Evolutionary conservation across 331 rosid species (phyloP), one percentile per base, ranked within the genome.

Genomic region (Malus hybrid): DNA sequence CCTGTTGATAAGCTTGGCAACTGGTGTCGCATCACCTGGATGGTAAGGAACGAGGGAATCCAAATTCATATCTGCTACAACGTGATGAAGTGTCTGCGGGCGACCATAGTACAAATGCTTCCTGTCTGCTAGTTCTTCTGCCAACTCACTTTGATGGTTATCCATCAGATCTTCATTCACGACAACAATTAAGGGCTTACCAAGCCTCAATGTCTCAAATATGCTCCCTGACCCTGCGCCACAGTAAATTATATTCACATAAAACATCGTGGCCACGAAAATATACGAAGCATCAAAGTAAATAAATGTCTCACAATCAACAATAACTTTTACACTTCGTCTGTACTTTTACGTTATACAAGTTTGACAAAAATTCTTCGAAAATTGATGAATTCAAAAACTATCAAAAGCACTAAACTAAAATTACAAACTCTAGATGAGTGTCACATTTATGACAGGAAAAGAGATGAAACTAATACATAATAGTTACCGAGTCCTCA

Each of bases 101-200:
- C 87, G 80, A 53, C 91, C 80, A 22, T 82, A 88, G 75, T 82
- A 90, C 77, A 91, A 46, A 85, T 94, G 93, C 79, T 89, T 90
- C 88, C 90, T 82, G 78, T 86, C 87, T 26, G 97, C 97, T 34
- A 94, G 93, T 82, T 92, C 97, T 81, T 90, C 97, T 19, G 93
- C 92, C 46, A 92, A 87, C 77, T 94, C 97, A 75, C 85, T 88
- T 84, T 94, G 99, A 84, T 94, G 99, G 79, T 90, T 92, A 86
- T 92, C 99, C 99, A 94, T 92, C 84, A 94, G 73, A 81, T 88
- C 96, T 84, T 94, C 93, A 68, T 92, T 94, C 52, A 94, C 95
- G 60, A 86, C 97, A 28, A 89, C 97, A 56, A 90, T 84, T 79
- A 90, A 86, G 9, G 93, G 96, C 82, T 87, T 90, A 16, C 87